Percentiles rank a stretch among this genome's conserved stretches.
These are phyloP conservation scores for Eragrostis tef DNA, from an alignment of 202 grass and related monocot species.

Conservation along the genomic window DNA sequence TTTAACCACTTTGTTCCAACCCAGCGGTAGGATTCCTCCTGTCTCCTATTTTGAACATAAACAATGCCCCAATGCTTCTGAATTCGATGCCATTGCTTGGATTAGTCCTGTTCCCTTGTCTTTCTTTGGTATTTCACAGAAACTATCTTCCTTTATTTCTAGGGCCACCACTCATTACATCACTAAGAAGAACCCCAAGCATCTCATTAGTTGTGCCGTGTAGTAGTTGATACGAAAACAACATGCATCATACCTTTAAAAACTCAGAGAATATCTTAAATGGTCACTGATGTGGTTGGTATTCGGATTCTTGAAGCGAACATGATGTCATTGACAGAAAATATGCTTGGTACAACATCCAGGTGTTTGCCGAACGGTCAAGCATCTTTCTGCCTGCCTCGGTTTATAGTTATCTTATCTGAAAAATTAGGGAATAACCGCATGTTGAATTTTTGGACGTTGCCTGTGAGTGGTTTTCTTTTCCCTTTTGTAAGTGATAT, in stretches of 20 bases:
- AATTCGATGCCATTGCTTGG: slow-evolving; percentile 25
- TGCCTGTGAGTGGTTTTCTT: not conserved
- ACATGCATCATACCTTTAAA: slow-evolving; percentile 27
- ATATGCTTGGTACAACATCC: slow-evolving; percentile 6
- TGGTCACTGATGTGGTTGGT: slow-evolving; percentile 6
- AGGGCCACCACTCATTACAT: slow-evolving; percentile 42
- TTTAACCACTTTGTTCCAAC: slow-evolving; percentile 56
- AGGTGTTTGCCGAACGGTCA: slow-evolving; percentile 32
- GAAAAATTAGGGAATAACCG: not conserved
- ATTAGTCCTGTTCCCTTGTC: slow-evolving; percentile 13
- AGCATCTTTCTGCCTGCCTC: not conserved
- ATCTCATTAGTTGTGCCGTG: slow-evolving; percentile 33
- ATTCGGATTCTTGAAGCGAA: slow-evolving; percentile 21
- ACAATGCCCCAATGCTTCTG: slow-evolving; percentile 39
- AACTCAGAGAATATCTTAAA: slow-evolving; percentile 29
- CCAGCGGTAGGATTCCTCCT: slow-evolving; percentile 49
- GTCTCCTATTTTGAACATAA: slow-evolving; percentile 47
- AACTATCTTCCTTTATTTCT: not conserved
- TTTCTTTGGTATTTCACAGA: slow-evolving; percentile 30
- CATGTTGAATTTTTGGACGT: not conserved
- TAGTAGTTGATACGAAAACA: slow-evolving; percentile 41
- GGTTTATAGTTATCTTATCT: slow-evolving; percentile 12
- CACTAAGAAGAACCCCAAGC: slow-evolving; percentile 19
- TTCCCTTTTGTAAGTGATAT: not conserved
- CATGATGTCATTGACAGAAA: slow-evolving; percentile 25